phyloP scores from a whole-genome alignment of 768 basidiomycete species.

The Leccinum aurantiacum region DNA sequence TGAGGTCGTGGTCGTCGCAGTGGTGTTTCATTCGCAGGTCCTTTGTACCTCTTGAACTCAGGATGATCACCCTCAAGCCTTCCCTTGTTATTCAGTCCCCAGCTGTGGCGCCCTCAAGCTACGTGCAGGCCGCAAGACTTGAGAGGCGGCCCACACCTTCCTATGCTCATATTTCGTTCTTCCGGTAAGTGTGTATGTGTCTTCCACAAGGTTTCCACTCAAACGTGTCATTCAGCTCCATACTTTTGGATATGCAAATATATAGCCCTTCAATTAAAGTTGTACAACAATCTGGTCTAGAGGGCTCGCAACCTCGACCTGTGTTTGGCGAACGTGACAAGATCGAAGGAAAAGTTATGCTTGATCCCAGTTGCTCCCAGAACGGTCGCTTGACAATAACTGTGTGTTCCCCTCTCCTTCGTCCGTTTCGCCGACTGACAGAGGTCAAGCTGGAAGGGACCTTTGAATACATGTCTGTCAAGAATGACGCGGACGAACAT shows the following conservation, averaged over 20 bases:
- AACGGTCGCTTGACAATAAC: slow-evolving; percentile 59
- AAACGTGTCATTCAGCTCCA: slow-evolving; percentile 37
- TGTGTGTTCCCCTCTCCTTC: slow-evolving; percentile 34
- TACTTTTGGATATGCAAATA: slow-evolving; percentile 59
- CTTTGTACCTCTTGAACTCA: slow-evolving; percentile 1
- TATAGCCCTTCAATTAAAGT: slow-evolving; percentile 61
- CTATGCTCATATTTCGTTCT: slow-evolving; percentile 49
- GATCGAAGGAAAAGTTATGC: slow-evolving; percentile 57
- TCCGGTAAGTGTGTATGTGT: slow-evolving; percentile 40
- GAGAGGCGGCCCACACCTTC: slow-evolving; percentile 16
- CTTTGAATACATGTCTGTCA: slow-evolving; percentile 45
- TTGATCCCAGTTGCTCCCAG: slow-evolving; percentile 51
- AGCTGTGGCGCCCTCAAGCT: slow-evolving; percentile 30
- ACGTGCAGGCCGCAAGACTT: slow-evolving; percentile 31
- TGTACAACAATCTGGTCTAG: slow-evolving; percentile 31
- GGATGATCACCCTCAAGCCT: slow-evolving; percentile 24
- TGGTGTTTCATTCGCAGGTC: not conserved
- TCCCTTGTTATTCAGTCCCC: slow-evolving; percentile 16
- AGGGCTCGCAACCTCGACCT: slow-evolving; percentile 34
- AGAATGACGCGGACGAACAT: slow-evolving; percentile 20
- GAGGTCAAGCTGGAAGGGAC: slow-evolving; percentile 57
- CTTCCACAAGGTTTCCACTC: slow-evolving; percentile 2
- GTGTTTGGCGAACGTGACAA: slow-evolving; percentile 63
- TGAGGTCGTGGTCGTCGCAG: not conserved
- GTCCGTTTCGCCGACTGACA: slow-evolving; percentile 4